Conservation (phyloP, 2,329 filamentous ascomycete species). For the Ascomycota sp. region DNA sequence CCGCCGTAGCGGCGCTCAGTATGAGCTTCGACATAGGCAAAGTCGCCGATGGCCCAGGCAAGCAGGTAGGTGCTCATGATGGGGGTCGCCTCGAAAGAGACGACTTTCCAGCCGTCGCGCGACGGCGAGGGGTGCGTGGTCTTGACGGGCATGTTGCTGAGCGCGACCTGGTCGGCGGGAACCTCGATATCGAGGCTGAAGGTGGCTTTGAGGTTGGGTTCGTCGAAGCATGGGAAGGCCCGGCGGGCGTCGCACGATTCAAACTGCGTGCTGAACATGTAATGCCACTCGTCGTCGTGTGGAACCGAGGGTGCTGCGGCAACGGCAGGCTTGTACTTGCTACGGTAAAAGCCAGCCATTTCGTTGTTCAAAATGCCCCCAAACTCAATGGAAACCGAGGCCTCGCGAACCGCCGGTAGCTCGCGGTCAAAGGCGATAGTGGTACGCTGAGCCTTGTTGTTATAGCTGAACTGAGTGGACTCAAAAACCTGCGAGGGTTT, state of each 20-base stretch:
- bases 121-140: conserved; percentile 25
- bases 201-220: conserved; percentile 88
- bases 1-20: conserved; percentile 81
- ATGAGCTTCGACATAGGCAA: conserved; percentile 83
- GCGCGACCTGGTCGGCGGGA: conserved; percentile 63
- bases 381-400: conserved; percentile 47
- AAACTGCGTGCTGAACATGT: conserved; percentile 89
- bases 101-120: conserved; percentile 43
- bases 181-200: conserved; percentile 89
- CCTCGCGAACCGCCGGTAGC: conserved; percentile 43
- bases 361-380: conserved; percentile 67
- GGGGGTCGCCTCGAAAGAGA: conserved; percentile 65
- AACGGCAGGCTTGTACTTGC: conserved; percentile 68
- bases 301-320: conserved; percentile 56
- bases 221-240: conserved; percentile 94
- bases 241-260: conserved; percentile 86
- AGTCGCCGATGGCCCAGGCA: conserved; percentile 89
- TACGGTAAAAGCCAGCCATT: conserved; percentile 85
- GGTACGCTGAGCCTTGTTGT: conserved; percentile 63
- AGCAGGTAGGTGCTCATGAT: conserved; percentile 82
- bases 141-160: conserved; percentile 92
- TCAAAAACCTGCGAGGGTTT: conserved; percentile 34
- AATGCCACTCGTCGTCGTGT: conserved; percentile 41
- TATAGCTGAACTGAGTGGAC: conserved; percentile 50
- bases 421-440: conserved; percentile 55